Conservation (phyloP, 225 moss, liverwort and hornwort species). For the Lunularia cruciata region DNA sequence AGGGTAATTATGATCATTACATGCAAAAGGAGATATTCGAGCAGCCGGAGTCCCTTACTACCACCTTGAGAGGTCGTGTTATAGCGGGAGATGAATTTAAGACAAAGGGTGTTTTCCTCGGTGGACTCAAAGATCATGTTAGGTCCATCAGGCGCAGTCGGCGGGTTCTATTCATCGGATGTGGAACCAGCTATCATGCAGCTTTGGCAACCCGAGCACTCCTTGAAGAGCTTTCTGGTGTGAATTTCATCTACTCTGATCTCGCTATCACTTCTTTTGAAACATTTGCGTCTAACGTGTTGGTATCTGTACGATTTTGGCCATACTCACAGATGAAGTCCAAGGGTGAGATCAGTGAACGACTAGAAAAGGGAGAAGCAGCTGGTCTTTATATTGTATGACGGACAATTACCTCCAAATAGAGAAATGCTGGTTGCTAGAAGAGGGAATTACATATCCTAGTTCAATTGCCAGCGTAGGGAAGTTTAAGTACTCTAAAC, state of each 20-base stretch:
- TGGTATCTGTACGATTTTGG: no score
- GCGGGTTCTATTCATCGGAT: constrained; percentile 92
- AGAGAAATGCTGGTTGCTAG: no score
- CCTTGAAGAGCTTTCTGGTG: constrained; percentile 98
- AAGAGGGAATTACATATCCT: no score
- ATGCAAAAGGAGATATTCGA: constrained; percentile 99
- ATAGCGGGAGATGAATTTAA: constrained; percentile 76
- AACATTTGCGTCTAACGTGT: no score
- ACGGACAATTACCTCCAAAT: no score
- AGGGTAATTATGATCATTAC: constrained; percentile 85
- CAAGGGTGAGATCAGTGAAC: no score
- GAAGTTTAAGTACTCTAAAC: no score
- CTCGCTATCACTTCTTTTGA: no score
- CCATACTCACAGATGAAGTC: no score
- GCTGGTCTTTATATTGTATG: no score
- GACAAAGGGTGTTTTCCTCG: constrained; percentile 86
- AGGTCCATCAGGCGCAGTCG: constrained; percentile 84
- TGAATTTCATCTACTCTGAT: background rate
- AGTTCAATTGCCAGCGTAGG: no score
- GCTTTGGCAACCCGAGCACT: constrained; percentile 91
- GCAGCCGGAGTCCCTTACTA: constrained; percentile 97
- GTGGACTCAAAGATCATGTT: constrained; percentile 91
- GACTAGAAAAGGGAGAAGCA: no score
- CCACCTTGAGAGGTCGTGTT: constrained; percentile 94
- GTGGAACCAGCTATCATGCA: constrained; percentile 99